Evolutionary conservation across 495 filamentous ascomycete genomes (phyloP).

Genomic region (Echria macrotheca): DNA sequence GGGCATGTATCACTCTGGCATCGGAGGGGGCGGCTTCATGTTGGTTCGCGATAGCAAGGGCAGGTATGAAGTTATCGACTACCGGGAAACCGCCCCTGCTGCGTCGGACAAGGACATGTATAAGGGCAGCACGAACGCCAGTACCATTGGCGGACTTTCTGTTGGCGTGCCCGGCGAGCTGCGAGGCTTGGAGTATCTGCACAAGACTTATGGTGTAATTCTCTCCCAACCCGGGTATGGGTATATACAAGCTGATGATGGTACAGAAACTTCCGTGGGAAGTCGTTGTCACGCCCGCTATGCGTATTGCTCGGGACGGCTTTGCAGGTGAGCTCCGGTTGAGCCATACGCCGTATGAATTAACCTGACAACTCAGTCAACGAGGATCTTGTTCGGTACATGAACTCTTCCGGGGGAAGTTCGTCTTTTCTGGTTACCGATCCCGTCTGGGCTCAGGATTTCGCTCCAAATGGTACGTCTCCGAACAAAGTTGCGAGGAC

Average conservation of each 20-base stretch:
- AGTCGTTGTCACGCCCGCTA: conserved; percentile 62
- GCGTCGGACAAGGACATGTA: conserved; percentile 79
- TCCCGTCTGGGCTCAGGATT: conserved; percentile 77
- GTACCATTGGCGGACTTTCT: conserved; percentile 37
- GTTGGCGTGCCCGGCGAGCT: conserved; percentile 78
- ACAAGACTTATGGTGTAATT: conserved; percentile 53
- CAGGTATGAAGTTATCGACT: conserved; percentile 72
- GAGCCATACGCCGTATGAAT: too few relatives aligned
- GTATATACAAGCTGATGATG: too few relatives aligned
- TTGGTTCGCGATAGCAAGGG: conserved; percentile 61
- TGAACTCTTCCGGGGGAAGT: conserved; percentile 36
- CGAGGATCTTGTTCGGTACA: conserved; percentile 65
- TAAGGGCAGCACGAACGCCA: conserved; percentile 34
- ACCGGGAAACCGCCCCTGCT: conserved; percentile 77
- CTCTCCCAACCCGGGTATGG: background rate
- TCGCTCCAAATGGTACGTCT: conserved; percentile 64
- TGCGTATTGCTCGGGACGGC: conserved; percentile 67
- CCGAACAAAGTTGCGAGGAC: background rate
- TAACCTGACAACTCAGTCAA: conserved; percentile 31
- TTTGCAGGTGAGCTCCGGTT: conserved; percentile 46
- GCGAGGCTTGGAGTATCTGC: conserved; percentile 68
- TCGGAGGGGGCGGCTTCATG: conserved; percentile 88
- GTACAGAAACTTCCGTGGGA: conserved; percentile 26
- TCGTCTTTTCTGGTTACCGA: conserved; percentile 64
- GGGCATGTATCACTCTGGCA: conserved; percentile 85